Base-by-base conservation (phyloP, 1,139 yeast species). In the Arxiozyma bovina region DNA sequence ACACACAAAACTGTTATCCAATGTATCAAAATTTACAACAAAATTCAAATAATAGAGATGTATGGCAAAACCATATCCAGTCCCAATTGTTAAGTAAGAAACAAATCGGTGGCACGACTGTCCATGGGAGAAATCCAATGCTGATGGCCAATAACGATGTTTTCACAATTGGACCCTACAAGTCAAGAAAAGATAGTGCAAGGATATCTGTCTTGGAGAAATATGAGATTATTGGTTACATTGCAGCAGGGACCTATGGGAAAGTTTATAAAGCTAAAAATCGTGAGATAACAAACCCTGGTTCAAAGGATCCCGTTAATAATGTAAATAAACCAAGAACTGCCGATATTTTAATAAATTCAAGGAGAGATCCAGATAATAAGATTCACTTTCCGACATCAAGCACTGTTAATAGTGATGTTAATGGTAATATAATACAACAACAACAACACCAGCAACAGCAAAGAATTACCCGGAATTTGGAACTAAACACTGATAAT, bases 211-310 rank as follows among this genome's bases (percentile, higher is more conserved):
- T 93, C 2, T 73, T 89, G 34, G 83, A 86, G 50, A 85, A 85
- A 61, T 93, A 91, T 70, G 91, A 86, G 59, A 86, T 94, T 58
- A 74, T 89, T 40, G 99, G 99, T 0, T 93, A 93, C 70, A 94
- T 93, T 58, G 99, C 99, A 0, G 96, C 99, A 0, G 99, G 99
- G 44, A 93, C 99, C 0, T 93, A 93, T 70, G 99, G 99, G 54
- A 83, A 94, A 60, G 99, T 93, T 34, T 94, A 90, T 73, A 93
- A 93, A 68, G 98, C 98, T 18, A 80, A 78, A 59, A 73, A 78
- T 34, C 48, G 47, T 21, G 38, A 40, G 20, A 27, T 38, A 12
- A 75, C 75, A 61, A 72, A 70, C 40, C 71, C 30, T 15, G 41
- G 18, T 20, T 25, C 45, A 12, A 22, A 38, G 21, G 49, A 71